Evolutionary conservation across 1,284 basidiomycete genomes (phyloP).

Genomic region (Apiotrichum veenhuisii): DNA sequence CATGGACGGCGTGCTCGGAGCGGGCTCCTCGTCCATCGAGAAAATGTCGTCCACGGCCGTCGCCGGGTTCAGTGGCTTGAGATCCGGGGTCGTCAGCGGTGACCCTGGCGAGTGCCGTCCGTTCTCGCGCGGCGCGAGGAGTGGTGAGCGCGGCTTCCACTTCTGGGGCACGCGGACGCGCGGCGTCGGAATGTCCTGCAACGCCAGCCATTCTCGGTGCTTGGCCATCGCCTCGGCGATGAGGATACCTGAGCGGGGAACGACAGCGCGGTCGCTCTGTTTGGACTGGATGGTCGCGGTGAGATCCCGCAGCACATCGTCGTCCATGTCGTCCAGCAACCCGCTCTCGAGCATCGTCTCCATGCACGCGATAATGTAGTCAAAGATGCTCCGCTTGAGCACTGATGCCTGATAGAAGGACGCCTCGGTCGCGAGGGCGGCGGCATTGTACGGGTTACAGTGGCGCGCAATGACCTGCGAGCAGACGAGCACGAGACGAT

Average conservation of each 20-base stretch:
- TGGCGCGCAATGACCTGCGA: conserved; percentile 68
- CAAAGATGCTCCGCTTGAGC: conserved; percentile 70
- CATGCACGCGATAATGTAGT: conserved; percentile 77
- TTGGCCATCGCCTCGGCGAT: conserved; percentile 61
- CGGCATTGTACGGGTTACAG: conserved; percentile 72
- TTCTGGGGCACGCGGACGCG: conserved; percentile 54
- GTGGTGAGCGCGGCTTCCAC: conserved; percentile 53
- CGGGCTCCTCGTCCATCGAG: conserved; percentile 48
- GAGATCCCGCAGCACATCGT: conserved; percentile 66
- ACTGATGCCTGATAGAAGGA: conserved; percentile 69
- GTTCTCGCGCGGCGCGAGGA: conserved; percentile 54
- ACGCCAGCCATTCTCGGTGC: conserved; percentile 70
- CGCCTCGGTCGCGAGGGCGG: conserved; percentile 76
- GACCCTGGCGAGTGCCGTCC: conserved; percentile 22
- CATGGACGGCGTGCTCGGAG: conserved; percentile 15
- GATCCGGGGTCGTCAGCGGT: conserved; percentile 11
- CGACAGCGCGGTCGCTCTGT: conserved; percentile 66
- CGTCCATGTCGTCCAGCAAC: conserved; percentile 68
- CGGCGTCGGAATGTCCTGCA: conserved; percentile 73
- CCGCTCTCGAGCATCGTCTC: conserved; percentile 81
- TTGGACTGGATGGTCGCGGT: conserved; percentile 59
- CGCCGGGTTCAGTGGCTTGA: conserved; percentile 33
- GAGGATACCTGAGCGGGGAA: conserved; percentile 61
- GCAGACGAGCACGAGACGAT: conserved; percentile 78
- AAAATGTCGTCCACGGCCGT: conserved; percentile 46